These are phyloP conservation scores for Centrapalus pauciflorus DNA, from an alignment of 129 eudicot species.

Conservation along the genomic window DNA sequence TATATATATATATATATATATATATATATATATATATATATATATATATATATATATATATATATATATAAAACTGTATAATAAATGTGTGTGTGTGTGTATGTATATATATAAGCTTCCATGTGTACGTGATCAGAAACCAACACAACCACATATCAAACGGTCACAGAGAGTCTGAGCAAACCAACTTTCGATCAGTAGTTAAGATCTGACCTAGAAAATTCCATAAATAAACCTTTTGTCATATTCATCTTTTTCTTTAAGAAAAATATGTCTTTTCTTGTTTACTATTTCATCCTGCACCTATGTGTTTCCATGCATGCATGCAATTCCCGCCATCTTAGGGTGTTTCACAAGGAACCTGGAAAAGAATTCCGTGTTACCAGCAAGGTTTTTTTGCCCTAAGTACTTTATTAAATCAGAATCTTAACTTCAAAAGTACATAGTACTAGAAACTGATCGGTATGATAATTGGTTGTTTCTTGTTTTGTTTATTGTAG, in stretches of 20 bases:
- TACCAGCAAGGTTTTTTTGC: conserved; percentile 33
- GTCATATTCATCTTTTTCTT: conserved; percentile 1
- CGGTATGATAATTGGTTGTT: neutral
- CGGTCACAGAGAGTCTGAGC: conserved; percentile 14
- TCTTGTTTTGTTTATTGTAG: neutral
- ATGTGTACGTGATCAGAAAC: conserved; percentile 31
- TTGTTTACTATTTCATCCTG: conserved; percentile 29
- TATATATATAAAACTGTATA: no score
- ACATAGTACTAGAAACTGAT: neutral
- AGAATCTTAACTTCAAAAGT: neutral
- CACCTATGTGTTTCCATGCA: conserved; percentile 50
- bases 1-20: neutral
- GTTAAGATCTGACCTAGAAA: conserved; percentile 19
- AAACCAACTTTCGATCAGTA: conserved; percentile 24
- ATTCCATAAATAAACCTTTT: conserved; percentile 1
- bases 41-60: neutral
- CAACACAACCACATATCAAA: conserved; percentile 28
- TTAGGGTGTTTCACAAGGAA: conserved; percentile 20
- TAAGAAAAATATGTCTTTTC: conserved; percentile 33
- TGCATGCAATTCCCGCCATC: conserved; percentile 54
- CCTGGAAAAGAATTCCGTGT: conserved; percentile 3
- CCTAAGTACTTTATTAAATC: neutral
- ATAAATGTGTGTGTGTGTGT: neutral
- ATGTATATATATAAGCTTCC: conserved; percentile 11
- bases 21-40: neutral